Percentiles rank a stretch among this genome's conserved stretches.
These are phyloP conservation scores for Exserohilum turcica DNA, from an alignment of 2,329 filamentous ascomycete species.

Conservation along the genomic window DNA sequence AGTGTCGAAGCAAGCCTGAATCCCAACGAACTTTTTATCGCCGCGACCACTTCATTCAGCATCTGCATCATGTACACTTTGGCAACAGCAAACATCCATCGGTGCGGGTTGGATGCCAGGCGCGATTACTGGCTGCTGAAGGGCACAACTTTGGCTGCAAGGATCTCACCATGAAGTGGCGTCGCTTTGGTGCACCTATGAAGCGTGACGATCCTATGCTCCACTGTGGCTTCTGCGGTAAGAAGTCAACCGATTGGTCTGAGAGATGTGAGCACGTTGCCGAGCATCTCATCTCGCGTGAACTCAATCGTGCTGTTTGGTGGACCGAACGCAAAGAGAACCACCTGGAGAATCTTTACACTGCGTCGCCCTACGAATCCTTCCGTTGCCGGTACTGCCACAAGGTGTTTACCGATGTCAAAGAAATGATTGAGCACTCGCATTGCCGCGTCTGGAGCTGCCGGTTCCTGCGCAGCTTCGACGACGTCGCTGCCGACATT, in stretches of 20 bases:
- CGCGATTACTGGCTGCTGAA: conserved; percentile 34
- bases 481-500: conserved; percentile 42
- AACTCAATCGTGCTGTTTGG: conserved; percentile 38
- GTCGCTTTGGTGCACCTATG: conserved; percentile 43
- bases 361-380: conserved; percentile 34
- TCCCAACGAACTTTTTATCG: conserved; percentile 46
- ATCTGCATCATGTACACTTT: conserved; percentile 45
- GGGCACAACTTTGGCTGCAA: conserved; percentile 44
- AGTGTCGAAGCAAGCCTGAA: conserved; percentile 43
- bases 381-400: conserved; percentile 44
- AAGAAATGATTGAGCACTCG: conserved; percentile 40
- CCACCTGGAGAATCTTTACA: conserved; percentile 41
- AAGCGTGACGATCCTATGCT: conserved; percentile 45
- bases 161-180: conserved; percentile 44
- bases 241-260: conserved; percentile 38
- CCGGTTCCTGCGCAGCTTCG: conserved; percentile 42
- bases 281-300: conserved; percentile 39
- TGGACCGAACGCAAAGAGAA: conserved; percentile 41
- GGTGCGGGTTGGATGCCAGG: conserved; percentile 39
- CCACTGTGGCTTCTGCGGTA: conserved; percentile 44
- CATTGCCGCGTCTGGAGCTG: conserved; percentile 46
- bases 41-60: conserved; percentile 44
- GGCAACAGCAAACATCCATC: conserved; percentile 43
- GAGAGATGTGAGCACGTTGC: conserved; percentile 42
- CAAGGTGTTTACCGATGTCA: conserved; percentile 39